Conservation (phyloP, 2,329 filamentous ascomycete genomes). For the Elsinoe arachidis region DNA sequence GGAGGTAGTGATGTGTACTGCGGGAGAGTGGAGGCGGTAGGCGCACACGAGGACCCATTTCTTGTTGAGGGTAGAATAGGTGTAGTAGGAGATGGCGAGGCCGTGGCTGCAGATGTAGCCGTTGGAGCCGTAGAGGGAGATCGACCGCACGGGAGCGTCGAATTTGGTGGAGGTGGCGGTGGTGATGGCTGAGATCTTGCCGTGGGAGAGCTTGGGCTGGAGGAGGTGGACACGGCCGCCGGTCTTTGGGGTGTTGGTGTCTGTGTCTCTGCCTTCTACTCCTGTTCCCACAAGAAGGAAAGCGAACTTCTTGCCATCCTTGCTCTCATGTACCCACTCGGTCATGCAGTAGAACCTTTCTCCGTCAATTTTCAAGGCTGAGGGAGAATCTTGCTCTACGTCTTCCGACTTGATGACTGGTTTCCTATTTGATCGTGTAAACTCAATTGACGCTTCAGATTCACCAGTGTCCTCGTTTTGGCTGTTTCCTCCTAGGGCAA, state of each 20-base stretch:
- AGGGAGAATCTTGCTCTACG: neutral
- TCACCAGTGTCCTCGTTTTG: neutral
- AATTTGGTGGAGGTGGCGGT: conserved; percentile 40
- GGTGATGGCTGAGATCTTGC: conserved; percentile 46
- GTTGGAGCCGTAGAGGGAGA: conserved; percentile 47
- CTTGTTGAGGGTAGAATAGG: conserved; percentile 25
- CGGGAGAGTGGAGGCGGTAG: conserved; percentile 28
- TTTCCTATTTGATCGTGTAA: neutral
- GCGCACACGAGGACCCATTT: conserved; percentile 25
- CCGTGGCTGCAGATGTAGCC: conserved; percentile 46
- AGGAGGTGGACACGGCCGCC: conserved; percentile 41
- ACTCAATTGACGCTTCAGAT: neutral
- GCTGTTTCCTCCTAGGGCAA: neutral
- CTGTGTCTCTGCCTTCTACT: conserved; percentile 29
- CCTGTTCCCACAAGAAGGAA: conserved; percentile 51
- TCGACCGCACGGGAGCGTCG: conserved; percentile 46
- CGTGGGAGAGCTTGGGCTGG: conserved; percentile 22
- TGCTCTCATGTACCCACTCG: conserved; percentile 51
- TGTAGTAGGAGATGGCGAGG: conserved; percentile 32
- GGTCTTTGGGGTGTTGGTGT: neutral
- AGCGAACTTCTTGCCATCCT: conserved; percentile 42
- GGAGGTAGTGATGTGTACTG: conserved; percentile 41
- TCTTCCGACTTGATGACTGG: neutral
- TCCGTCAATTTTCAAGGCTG: conserved; percentile 24
- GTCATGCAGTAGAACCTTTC: conserved; percentile 53